Percentiles rank a stretch among this genome's conserved stretches.
phyloP scores from a whole-genome alignment of 305 asterid genomes.

The Ilex paraguariensis region DNA sequence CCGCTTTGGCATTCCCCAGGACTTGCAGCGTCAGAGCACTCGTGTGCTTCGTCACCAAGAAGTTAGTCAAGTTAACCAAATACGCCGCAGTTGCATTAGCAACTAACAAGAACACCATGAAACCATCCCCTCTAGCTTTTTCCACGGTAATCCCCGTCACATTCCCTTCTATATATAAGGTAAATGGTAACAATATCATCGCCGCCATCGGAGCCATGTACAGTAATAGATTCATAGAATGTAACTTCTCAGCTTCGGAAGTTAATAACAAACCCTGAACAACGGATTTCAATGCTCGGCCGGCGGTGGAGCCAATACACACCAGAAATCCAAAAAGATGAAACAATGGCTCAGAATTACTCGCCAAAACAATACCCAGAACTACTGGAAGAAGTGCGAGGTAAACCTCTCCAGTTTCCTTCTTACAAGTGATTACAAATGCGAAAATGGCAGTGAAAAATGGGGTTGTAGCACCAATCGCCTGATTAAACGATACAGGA shows the following conservation, averaged over 20 bases:
- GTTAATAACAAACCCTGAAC: slow-evolving; percentile 82
- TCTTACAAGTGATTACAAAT: slow-evolving; percentile 65
- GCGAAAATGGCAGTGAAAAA: slow-evolving; percentile 91
- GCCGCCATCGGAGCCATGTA: slow-evolving; percentile 99
- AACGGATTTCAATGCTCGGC: slow-evolving; percentile 88
- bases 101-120: slow-evolving; percentile 54
- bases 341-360: slow-evolving; percentile 84
- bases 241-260: slow-evolving; percentile 83
- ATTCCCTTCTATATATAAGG: slow-evolving; percentile 79
- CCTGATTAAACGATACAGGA: slow-evolving; percentile 89
- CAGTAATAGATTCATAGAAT: slow-evolving; percentile 80
- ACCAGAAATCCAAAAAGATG: slow-evolving; percentile 80
- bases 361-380: slow-evolving; percentile 83
- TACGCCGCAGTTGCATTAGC: slow-evolving; percentile 85
- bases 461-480: slow-evolving; percentile 92
- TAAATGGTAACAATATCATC: slow-evolving; percentile 63
- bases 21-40: slow-evolving; percentile 90
- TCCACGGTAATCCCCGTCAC: slow-evolving; percentile 54
- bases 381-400: slow-evolving; percentile 83
- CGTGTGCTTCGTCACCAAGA: slow-evolving; percentile 86
- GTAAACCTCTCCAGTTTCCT: slow-evolving; percentile 81
- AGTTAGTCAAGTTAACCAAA: slow-evolving; percentile 82
- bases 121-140: slow-evolving; percentile 55
- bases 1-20: slow-evolving; percentile 93
- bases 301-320: slow-evolving; percentile 85